Evolutionary conservation across 371 early-diverging fungal genomes (phyloP).

Genomic region (Mortierella sp.): DNA sequence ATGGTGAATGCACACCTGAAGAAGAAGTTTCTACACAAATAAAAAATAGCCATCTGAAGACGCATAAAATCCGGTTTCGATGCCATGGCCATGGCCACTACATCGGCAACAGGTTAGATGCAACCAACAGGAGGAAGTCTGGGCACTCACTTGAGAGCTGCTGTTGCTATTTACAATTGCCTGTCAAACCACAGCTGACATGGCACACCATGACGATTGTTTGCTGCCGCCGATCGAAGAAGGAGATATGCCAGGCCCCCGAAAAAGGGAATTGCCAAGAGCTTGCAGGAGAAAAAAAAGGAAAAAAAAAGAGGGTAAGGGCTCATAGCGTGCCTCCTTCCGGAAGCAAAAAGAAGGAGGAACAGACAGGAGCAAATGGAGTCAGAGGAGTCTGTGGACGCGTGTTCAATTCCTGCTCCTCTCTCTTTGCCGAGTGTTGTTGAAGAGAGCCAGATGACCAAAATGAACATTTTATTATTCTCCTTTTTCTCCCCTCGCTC

Average conservation of each 20-base stretch:
- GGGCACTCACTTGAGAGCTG: slow-evolving; percentile 8
- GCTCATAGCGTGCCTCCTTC: neutral
- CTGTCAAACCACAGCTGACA: slow-evolving; percentile 3
- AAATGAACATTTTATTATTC: neutral
- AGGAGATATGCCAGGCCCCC: neutral
- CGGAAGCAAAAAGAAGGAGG: neutral
- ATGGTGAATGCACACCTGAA: neutral
- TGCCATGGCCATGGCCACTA: neutral
- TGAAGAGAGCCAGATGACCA: slow-evolving; percentile 3
- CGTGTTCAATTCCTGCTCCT: slow-evolving; percentile 3
- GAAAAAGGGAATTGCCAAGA: slow-evolving; percentile 18
- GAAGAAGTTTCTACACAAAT: neutral
- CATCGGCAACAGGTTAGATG: neutral
- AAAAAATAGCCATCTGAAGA: neutral
- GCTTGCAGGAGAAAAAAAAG: neutral
- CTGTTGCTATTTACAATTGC: neutral
- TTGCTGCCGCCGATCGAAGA: neutral
- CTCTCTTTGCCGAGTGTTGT: neutral
- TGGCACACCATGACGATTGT: neutral
- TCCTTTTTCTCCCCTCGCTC: neutral
- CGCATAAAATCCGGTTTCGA: neutral
- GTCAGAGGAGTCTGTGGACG: slow-evolving; percentile 13
- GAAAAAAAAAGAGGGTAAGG: slow-evolving; percentile 5
- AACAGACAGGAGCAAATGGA: slow-evolving; percentile 13
- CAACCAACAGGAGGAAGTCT: neutral